Evolutionary conservation across 352 stramenopile genomes (phyloP), one percentile per base, ranked within the genome.

Genomic region (Peronospora farinosa): DNA sequence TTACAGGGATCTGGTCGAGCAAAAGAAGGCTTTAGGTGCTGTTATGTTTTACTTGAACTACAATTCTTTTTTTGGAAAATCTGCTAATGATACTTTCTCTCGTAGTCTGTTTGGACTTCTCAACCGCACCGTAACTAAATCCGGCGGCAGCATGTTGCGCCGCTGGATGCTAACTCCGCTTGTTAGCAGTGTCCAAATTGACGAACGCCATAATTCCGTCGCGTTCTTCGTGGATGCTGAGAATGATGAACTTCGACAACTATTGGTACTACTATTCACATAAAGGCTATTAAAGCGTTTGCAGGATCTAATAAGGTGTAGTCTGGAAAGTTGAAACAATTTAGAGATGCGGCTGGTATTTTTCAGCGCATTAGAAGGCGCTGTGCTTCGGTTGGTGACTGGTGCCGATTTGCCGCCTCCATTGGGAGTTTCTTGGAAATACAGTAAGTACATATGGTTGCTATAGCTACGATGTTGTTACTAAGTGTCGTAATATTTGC

Each of bases 21-120:
- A 4, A 94, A 92, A 60, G 82, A 93, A 76, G 82, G 82, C 5
- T 90, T 91, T 43, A 93, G 82, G 82, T 90, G 38, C 2, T 49
- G 15, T 28, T 45, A 12, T 9, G 15, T 21, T 38, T 27, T 33
- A 5, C 21, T 12, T 32, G 19, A 23, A 19, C 1, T 43, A 15
- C 8, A 41, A 31, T 27, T 4, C n/a, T 21, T 12, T 19, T 35
- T 15, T 25, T n/a, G 27, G 8, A 57, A 16, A 38, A 39, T 23
- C 5, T 23, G 12, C 37, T 47, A 36, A 56, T 27, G 17, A 37
- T 15, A 45, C 8, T 21, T n/a, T 43, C 15, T 0, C 25, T 31
- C 54, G 6, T 39, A 94, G 83, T 54, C 42, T 94, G 1, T 87
- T 84, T 51, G 78, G 76, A 7, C 62, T 94, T 16, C 55, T 94